Base-by-base conservation (phyloP, 1,139 yeast species). In the Protomyces inouyei region DNA sequence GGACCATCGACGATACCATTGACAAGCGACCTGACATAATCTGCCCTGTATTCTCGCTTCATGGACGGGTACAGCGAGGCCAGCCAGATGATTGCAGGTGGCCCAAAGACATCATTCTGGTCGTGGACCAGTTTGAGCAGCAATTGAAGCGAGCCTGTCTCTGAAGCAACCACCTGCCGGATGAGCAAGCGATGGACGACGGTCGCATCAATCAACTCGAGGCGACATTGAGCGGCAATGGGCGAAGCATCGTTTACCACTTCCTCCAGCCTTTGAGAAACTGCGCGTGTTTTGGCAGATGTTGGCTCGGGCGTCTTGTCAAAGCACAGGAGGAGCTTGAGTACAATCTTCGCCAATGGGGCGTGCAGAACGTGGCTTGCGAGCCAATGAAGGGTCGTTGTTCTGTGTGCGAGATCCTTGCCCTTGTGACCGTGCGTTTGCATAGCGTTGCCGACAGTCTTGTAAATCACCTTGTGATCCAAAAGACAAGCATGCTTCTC, bases 21-120 rank as follows among this genome's bases (percentile, higher is more conserved):
- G 38, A 90, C 77, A 64, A 90, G 78, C 57, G 81, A 80, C 71
- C 82, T 82, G 54, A 86, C 80, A 37, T 92, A 73, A 55, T 78
- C 80, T 53, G 85, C 73, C 73, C 86, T 88, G 51, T 78, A 76
- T 1, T 87, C 91, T 38, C 76, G 72, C 61, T 85, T 84, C 70
- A 91, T 75, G 2, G 79, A 70, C 1, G 78, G 74, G 77, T 88
- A 90, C 9, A 88, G 74, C 21, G 73, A 70, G 23, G 79, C 73
- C n/a, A 89, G 72, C 69, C 86, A 83, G 23, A 77, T 72, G 55
- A 85, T 80, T 4, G 85, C 82, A 5, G 76, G 69, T 21, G 74
- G 80, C n/a, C 84, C 80, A 37, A 86, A 75, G 51, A 81, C 83
- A 63, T 83, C 80, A 68, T 76, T 76, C 0, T 80, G 77, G 10